Percentiles rank a stretch among this genome's conserved stretches.
Conservation (phyloP, 2,329 filamentous ascomycete species). For the Talaromyces sp. region DNA sequence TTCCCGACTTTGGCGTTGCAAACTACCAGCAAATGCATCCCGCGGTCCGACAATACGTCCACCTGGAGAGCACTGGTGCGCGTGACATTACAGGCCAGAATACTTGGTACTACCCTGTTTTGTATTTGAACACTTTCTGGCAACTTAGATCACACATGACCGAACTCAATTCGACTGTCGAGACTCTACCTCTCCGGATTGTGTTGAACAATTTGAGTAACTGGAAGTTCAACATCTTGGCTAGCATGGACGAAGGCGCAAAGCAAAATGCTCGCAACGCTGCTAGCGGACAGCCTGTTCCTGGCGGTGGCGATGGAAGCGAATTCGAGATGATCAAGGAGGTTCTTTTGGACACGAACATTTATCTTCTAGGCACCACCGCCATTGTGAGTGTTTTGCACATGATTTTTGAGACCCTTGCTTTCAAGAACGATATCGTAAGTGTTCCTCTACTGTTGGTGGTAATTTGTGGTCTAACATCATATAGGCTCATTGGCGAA, state of each 20-base stretch:
- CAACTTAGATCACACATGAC: constrained; percentile 90
- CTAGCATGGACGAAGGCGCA: constrained; percentile 81
- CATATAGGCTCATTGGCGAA: constrained; percentile 77
- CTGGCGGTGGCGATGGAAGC: constrained; percentile 80
- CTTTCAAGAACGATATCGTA: constrained; percentile 93
- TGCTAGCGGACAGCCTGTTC: constrained; percentile 67
- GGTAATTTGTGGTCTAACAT: constrained; percentile 21
- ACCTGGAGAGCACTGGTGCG: constrained; percentile 74
- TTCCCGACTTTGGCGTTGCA: constrained; percentile 74
- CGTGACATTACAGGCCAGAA: constrained; percentile 83
- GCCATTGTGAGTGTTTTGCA: constrained; percentile 82
- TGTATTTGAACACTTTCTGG: constrained; percentile 97
- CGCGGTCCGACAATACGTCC: constrained; percentile 72
- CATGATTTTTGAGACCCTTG: constrained; percentile 91
- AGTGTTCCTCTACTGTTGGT: constrained; percentile 14
- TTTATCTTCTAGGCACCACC: constrained; percentile 82
- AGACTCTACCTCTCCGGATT: constrained; percentile 75
- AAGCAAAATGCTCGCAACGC: constrained; percentile 79
- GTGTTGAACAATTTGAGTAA: constrained; percentile 76
- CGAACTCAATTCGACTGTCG: constrained; percentile 84
- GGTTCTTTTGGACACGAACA: constrained; percentile 89
- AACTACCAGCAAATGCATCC: constrained; percentile 67
- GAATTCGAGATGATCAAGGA: constrained; percentile 98
- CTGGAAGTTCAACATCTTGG: constrained; percentile 88
- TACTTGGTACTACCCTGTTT: constrained; percentile 87